A percentile compares a stretch with the other conserved stretches of the same genome.
Evolutionary conservation across 2,329 filamentous ascomycete genomes (phyloP).

Genomic region (Sporothrix protearum): DNA sequence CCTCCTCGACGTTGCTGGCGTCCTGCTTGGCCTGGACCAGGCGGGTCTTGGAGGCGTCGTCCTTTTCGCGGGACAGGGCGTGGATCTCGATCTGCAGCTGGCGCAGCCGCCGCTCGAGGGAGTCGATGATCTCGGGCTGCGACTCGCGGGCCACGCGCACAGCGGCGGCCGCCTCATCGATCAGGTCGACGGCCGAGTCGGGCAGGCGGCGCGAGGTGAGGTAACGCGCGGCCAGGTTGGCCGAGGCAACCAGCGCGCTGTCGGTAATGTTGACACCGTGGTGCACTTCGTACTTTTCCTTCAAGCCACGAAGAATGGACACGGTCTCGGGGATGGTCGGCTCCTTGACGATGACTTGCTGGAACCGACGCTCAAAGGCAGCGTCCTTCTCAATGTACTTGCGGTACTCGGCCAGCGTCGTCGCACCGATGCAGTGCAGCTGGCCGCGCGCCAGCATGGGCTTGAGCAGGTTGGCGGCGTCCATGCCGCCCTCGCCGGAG

Average conservation of each 20-base stretch:
- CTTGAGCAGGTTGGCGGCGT: constrained; percentile 95
- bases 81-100: constrained; percentile 98
- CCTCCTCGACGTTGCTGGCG: constrained; percentile 90
- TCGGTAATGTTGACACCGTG: constrained; percentile 97
- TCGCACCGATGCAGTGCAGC: constrained; percentile 96
- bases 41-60: constrained; percentile 83
- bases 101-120: constrained; percentile 80
- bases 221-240: constrained; percentile 89
- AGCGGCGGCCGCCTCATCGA: constrained; percentile 95
- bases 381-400: constrained; percentile 99
- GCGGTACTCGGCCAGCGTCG: constrained; percentile 89
- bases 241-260: constrained; percentile 83
- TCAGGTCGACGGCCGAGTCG: constrained; percentile 92
- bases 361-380: constrained; percentile 96
- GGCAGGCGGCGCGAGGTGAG: constrained; percentile 86
- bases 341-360: constrained; percentile 96
- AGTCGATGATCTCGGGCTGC: constrained; percentile 92
- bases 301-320: constrained; percentile 95
- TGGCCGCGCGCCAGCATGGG: constrained; percentile 97
- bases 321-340: constrained; percentile 84
- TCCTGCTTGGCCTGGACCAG: constrained; percentile 81
- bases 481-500: constrained; percentile 95
- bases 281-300: constrained; percentile 97
- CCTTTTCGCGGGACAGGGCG: constrained; percentile 87
- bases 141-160: constrained; percentile 94